These are phyloP conservation scores for Eragrostis nindensis DNA, from an alignment of 176 grass and related monocot genomes.

Conservation along the genomic window DNA sequence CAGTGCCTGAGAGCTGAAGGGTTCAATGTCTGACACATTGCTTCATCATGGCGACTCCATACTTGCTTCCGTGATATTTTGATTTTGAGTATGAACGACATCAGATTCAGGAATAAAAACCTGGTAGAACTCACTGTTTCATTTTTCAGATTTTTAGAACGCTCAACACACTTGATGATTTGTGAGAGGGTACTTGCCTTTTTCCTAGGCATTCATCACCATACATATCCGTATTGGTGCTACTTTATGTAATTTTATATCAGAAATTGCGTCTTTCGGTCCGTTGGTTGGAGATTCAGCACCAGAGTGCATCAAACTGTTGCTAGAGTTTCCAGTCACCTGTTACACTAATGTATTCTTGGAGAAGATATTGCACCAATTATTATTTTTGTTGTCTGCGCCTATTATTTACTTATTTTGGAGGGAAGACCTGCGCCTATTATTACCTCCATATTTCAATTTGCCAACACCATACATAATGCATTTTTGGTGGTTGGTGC, in stretches of 20 bases:
- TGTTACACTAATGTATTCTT: neutral
- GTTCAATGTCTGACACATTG: slow-evolving; percentile 49
- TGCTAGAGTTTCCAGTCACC: neutral
- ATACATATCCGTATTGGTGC: neutral
- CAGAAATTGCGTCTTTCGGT: neutral
- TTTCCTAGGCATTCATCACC: neutral
- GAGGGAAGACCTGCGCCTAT: too few relatives aligned
- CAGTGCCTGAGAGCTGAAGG: slow-evolving; percentile 71
- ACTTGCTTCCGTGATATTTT: neutral
- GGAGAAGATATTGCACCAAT: neutral
- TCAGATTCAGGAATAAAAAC: neutral
- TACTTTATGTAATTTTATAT: neutral
- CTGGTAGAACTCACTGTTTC: slow-evolving; percentile 14
- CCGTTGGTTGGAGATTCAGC: slow-evolving; percentile 13
- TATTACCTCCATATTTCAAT: neutral
- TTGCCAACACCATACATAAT: neutral
- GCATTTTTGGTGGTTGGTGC: slow-evolving; percentile 1
- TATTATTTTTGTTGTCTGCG: neutral
- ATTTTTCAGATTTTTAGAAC: neutral
- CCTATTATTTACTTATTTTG: too few relatives aligned
- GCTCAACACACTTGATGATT: slow-evolving; percentile 14
- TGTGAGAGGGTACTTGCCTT: neutral
- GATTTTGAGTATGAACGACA: neutral
- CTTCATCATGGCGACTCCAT: neutral
- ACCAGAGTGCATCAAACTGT: neutral